These are phyloP conservation scores for Syncephalastrum contaminatum DNA, from an alignment of 371 early-diverging fungal genomes.

Conservation along the genomic window DNA sequence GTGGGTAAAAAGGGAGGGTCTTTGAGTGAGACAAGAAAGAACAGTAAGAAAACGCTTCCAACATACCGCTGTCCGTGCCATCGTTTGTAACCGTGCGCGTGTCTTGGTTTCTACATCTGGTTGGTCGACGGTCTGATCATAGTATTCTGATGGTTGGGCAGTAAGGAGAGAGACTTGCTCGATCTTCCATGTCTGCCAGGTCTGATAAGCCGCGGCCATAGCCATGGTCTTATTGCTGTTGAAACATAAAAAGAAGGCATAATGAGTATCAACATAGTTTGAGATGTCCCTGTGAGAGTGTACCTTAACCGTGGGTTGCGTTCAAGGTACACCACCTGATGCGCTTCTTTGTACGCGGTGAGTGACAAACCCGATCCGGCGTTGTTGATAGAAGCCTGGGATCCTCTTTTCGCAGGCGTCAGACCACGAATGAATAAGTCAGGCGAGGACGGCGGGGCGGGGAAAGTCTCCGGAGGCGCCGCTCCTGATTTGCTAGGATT, in stretches of 20 bases:
- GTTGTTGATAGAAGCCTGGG: conserved; percentile 26
- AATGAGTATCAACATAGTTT: neutral
- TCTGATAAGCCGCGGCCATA: conserved; percentile 51
- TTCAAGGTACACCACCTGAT: conserved; percentile 28
- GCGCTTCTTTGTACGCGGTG: conserved; percentile 38
- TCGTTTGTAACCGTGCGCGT: conserved; percentile 15
- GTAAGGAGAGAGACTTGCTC: conserved; percentile 16
- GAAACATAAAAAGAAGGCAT: conserved; percentile 2
- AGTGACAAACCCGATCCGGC: conserved; percentile 19
- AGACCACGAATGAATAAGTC: conserved; percentile 23
- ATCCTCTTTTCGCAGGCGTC: conserved; percentile 47
- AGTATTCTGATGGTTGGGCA: conserved; percentile 7
- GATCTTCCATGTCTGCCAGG: conserved; percentile 42
- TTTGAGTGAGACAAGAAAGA: no score
- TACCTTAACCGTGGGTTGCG: conserved; percentile 30
- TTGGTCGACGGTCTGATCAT: neutral
- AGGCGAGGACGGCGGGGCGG: neutral
- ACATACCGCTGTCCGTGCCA: conserved; percentile 18
- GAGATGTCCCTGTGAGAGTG: neutral
- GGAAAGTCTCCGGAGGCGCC: neutral
- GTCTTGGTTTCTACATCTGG: conserved; percentile 10
- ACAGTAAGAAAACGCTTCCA: neutral
- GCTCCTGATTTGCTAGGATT: conserved; percentile 1
- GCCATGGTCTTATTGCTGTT: conserved; percentile 47
- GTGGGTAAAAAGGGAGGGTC: neutral